A percentile compares a stretch with the other conserved stretches of the same genome.
Conservation (phyloP, 73 alveolate species). For the Halteria grandinella region DNA sequence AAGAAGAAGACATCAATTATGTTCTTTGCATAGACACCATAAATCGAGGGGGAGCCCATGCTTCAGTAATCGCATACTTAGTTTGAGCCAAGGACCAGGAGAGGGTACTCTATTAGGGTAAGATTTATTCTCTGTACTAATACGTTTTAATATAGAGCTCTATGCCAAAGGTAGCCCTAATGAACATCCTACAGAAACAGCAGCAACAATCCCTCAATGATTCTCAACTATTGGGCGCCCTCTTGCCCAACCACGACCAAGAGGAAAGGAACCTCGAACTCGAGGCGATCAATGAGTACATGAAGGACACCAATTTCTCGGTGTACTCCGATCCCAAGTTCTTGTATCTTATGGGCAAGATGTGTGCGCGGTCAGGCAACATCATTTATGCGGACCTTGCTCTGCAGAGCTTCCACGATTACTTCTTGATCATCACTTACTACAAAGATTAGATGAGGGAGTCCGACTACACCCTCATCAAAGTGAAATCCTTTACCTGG, state of each 20-base stretch:
- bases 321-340: constrained; percentile 27
- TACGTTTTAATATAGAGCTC: constrained; percentile 40
- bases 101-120: no score
- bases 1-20: no score
- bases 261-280: background rate
- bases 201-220: background rate
- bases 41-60: no score
- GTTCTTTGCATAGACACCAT: no score
- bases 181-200: background rate
- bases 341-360: constrained; percentile 14
- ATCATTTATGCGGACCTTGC: constrained; percentile 5
- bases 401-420: constrained; percentile 10
- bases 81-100: no score
- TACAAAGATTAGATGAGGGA: background rate
- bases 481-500: constrained; percentile 4
- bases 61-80: no score
- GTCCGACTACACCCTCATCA: background rate
- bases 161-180: constrained; percentile 26
- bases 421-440: constrained; percentile 1
- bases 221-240: background rate
- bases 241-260: background rate
- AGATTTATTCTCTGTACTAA: no score
- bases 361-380: constrained; percentile 1
- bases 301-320: constrained; percentile 8
- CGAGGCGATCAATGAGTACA: background rate